phyloP scores from a whole-genome alignment of 768 basidiomycete genomes.

The Mrakia frigida region DNA sequence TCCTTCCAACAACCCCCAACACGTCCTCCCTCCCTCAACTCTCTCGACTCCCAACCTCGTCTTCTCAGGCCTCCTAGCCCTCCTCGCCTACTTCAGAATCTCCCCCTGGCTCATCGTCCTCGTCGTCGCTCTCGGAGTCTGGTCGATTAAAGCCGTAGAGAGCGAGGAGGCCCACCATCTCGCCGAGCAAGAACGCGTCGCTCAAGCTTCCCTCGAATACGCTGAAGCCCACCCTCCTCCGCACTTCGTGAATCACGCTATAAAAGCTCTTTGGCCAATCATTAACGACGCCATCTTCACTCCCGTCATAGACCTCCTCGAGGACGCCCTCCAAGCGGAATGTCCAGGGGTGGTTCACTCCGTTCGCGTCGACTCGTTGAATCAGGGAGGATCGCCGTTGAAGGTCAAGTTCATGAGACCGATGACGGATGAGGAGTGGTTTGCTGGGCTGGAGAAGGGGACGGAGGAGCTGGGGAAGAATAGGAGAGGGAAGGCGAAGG shows the following conservation, averaged over 20 bases:
- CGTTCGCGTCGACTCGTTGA: slow-evolving; percentile 40
- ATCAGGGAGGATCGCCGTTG: slow-evolving; percentile 42
- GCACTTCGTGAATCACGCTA: slow-evolving; percentile 19
- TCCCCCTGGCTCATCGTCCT: slow-evolving; percentile 28
- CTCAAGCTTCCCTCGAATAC: not conserved
- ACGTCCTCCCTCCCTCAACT: not conserved
- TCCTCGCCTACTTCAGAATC: slow-evolving; percentile 32
- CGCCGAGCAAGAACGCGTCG: not conserved
- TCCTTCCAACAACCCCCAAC: not conserved
- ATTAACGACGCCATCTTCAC: slow-evolving; percentile 42
- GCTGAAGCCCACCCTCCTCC: slow-evolving; percentile 9
- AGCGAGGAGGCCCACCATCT: not conserved
- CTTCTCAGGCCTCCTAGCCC: slow-evolving; percentile 32
- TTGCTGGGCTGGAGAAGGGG: slow-evolving; percentile 34
- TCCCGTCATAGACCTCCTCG: slow-evolving; percentile 45
- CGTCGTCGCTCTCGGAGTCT: slow-evolving; percentile 10
- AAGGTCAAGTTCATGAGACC: slow-evolving; percentile 40
- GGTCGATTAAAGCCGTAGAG: slow-evolving; percentile 20
- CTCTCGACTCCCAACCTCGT: slow-evolving; percentile 3
- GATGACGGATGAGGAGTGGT: slow-evolving; percentile 44
- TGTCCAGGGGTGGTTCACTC: slow-evolving; percentile 37
- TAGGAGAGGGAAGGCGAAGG: slow-evolving; percentile 22
- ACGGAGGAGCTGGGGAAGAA: slow-evolving; percentile 24
- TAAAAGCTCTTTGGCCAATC: not conserved
- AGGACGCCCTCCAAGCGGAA: slow-evolving; percentile 41